A percentile compares a stretch with the other conserved stretches of the same genome.
Conservation (phyloP, 106 monocot genomes). For the Hemerocallis citrina region DNA sequence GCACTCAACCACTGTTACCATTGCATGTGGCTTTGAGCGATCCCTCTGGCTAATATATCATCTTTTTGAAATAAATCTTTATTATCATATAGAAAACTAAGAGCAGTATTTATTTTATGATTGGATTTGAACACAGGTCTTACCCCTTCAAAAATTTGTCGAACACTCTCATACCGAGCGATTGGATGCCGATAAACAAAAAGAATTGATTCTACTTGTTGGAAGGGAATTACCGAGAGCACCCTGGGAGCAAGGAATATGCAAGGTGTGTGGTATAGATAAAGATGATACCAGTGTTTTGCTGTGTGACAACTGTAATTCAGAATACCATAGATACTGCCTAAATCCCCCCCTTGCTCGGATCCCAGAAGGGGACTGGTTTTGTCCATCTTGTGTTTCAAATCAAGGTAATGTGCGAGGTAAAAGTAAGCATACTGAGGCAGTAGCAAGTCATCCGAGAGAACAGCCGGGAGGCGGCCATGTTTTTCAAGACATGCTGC, state of each 20-base stretch:
- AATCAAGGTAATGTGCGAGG: slow-evolving; percentile 22
- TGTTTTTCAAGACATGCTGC: slow-evolving; percentile 32
- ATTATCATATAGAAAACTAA: background rate
- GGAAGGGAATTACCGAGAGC: slow-evolving; percentile 62
- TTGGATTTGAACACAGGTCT: slow-evolving; percentile 35
- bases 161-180: slow-evolving; percentile 12
- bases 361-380: slow-evolving; percentile 89
- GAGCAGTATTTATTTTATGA: background rate
- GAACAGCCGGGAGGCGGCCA: slow-evolving; percentile 29
- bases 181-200: slow-evolving; percentile 21
- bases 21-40: background rate
- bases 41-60: background rate
- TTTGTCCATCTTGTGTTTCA: slow-evolving; percentile 71
- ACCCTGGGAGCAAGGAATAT: slow-evolving; percentile 91
- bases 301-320: slow-evolving; percentile 87
- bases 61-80: no score
- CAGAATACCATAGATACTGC: slow-evolving; percentile 92
- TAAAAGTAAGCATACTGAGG: slow-evolving; percentile 6
- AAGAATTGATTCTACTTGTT: slow-evolving; percentile 29
- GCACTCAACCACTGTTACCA: background rate
- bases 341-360: slow-evolving; percentile 68
- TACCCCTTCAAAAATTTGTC: slow-evolving; percentile 29
- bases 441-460: slow-evolving; percentile 17
- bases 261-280: slow-evolving; percentile 94
- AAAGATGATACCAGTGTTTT: slow-evolving; percentile 88